Evolutionary conservation across 1,284 basidiomycete genomes (phyloP).

Genomic region (Agaricales sp.): DNA sequence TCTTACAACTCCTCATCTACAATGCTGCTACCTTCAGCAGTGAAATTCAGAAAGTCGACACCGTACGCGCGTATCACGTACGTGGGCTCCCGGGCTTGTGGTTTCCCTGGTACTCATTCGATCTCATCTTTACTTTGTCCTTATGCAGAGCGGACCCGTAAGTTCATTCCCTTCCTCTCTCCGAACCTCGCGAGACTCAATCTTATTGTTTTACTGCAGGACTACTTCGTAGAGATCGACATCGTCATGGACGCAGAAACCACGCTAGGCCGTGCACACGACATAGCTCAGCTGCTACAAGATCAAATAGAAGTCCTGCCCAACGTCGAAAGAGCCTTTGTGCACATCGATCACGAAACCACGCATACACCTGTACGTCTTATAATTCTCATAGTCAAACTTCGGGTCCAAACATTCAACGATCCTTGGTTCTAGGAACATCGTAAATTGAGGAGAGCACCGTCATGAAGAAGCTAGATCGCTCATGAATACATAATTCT

Average conservation of each 20-base stretch:
- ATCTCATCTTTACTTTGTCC: no score
- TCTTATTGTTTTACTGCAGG: conserved; percentile 26
- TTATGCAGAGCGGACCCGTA: conserved; percentile 53
- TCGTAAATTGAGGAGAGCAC: conserved; percentile 14
- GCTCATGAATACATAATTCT: no score
- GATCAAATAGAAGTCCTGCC: conserved; percentile 91
- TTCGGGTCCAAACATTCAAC: not conserved
- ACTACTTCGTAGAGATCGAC: conserved; percentile 92
- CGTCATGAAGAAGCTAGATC: not conserved
- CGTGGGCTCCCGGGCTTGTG: conserved; percentile 19
- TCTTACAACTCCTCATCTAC: conserved; percentile 86
- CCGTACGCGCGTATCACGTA: conserved; percentile 81
- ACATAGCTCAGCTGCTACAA: conserved; percentile 85
- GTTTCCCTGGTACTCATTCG: conserved; percentile 1
- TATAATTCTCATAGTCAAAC: not conserved
- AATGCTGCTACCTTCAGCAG: conserved; percentile 85
- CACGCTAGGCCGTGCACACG: conserved; percentile 87
- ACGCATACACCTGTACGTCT: conserved; percentile 66
- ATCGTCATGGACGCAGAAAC: conserved; percentile 89
- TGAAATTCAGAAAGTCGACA: conserved; percentile 82
- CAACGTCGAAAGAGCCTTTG: conserved; percentile 86
- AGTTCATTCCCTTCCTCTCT: conserved; percentile 18
- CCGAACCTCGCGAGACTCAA: no score
- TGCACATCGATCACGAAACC: conserved; percentile 91
- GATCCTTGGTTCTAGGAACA: conserved; percentile 18